Conservation (phyloP, 2,329 filamentous ascomycete species). For the Calonectria naviculata region DNA sequence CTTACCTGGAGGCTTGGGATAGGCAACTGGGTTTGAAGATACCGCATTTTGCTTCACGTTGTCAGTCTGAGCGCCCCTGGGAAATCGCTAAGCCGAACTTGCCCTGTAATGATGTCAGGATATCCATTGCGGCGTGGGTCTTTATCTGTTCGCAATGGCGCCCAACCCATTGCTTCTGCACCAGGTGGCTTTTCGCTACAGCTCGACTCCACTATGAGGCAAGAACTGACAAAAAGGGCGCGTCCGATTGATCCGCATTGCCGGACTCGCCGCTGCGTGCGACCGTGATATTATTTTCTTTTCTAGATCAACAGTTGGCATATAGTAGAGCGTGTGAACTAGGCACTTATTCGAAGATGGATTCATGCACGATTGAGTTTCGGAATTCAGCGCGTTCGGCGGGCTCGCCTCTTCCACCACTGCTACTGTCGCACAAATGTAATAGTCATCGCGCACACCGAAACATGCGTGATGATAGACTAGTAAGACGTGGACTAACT, state of each 20-base stretch:
- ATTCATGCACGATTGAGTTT: background rate
- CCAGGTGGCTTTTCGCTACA: background rate
- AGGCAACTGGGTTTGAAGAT: background rate
- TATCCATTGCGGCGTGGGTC: background rate
- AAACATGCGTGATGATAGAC: background rate
- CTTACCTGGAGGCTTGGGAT: background rate
- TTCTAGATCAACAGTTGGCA: no score
- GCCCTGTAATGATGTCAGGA: background rate
- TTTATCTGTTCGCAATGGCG: background rate
- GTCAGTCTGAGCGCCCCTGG: background rate
- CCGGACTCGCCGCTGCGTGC: background rate
- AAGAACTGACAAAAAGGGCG: background rate
- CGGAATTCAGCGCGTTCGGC: background rate
- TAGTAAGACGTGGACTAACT: background rate
- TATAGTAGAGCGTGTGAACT: no score
- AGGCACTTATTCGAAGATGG: background rate
- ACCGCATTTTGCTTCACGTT: background rate
- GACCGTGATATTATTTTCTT: no score
- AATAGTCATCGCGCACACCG: background rate
- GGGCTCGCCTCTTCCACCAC: background rate
- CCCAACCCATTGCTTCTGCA: background rate
- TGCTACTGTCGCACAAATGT: no score
- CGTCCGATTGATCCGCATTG: background rate
- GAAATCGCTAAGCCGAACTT: background rate
- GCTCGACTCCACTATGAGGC: background rate